Evolutionary conservation across 2,329 filamentous ascomycete genomes (phyloP).

Genomic region (Atkinsonella hypoxylon): DNA sequence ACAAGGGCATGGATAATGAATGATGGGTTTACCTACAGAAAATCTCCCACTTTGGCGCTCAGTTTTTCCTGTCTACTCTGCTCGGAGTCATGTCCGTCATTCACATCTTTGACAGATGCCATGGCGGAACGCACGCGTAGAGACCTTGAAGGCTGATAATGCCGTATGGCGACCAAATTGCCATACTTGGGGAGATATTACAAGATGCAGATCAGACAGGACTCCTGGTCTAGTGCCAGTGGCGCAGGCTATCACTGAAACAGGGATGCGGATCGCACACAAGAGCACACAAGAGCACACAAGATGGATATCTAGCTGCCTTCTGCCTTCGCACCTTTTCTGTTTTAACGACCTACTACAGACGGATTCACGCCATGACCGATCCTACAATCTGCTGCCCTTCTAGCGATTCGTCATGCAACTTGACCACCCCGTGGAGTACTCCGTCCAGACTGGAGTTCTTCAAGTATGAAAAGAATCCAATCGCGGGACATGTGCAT

Average conservation of each 20-base stretch:
- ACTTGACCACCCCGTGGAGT: neutral
- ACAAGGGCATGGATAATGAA: neutral
- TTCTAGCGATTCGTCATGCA: too few relatives aligned
- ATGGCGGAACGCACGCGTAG: neutral
- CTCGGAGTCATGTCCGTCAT: neutral
- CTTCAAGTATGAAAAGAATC: too few relatives aligned
- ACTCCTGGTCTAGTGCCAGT: neutral
- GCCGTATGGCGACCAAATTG: neutral
- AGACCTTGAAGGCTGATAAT: neutral
- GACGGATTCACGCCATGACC: too few relatives aligned
- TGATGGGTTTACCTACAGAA: conserved; percentile 23
- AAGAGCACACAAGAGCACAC: too few relatives aligned
- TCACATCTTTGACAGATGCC: neutral
- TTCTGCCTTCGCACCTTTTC: too few relatives aligned
- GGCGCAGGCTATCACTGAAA: neutral
- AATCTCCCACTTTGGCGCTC: conserved; percentile 20
- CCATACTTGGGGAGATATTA: neutral
- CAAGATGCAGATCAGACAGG: neutral
- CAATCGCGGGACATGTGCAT: neutral
- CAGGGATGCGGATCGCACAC: neutral
- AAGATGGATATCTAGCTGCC: too few relatives aligned
- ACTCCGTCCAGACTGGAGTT: too few relatives aligned
- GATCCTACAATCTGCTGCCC: too few relatives aligned
- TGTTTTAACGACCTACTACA: too few relatives aligned
- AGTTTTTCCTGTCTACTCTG: conserved; percentile 12